These are phyloP conservation scores for Spergularia bocconei DNA, from an alignment of 148 eudicot species.

Conservation along the genomic window DNA sequence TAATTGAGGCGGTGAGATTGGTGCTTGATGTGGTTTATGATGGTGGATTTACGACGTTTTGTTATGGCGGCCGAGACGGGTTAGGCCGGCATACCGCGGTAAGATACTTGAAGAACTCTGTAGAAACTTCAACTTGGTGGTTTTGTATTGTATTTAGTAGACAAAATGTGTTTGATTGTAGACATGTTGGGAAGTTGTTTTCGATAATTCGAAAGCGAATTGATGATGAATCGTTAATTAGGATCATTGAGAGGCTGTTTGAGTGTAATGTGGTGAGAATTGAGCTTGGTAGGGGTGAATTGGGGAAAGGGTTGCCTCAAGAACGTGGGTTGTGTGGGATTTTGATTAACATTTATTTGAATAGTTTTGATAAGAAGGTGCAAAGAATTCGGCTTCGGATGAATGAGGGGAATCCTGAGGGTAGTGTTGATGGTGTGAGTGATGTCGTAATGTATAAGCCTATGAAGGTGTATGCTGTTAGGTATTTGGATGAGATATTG, in stretches of 20 bases:
- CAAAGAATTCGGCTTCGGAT: conserved; percentile 60
- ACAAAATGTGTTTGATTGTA: conserved; percentile 32
- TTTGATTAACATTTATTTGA: conserved; percentile 72
- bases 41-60: conserved; percentile 69
- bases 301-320: conserved; percentile 85
- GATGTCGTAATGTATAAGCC: conserved; percentile 60
- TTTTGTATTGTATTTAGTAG: conserved; percentile 54
- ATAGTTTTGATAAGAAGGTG: conserved; percentile 63
- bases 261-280: conserved; percentile 46
- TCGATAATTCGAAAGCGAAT: conserved; percentile 45
- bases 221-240: conserved; percentile 51
- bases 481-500: conserved; percentile 86
- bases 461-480: conserved; percentile 70
- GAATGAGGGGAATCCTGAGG: conserved; percentile 44
- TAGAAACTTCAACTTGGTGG: conserved; percentile 88
- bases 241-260: conserved; percentile 62
- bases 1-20: conserved; percentile 79
- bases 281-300: conserved; percentile 52
- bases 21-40: conserved; percentile 71
- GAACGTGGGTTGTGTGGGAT: conserved; percentile 74
- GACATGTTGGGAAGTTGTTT: conserved; percentile 57
- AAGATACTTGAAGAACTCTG: conserved; percentile 63
- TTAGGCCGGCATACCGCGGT: conserved; percentile 83
- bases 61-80: conserved; percentile 71
- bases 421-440: conserved; percentile 21